Conservation (phyloP, 495 filamentous ascomycete species). For the Friedmanniomyces simplex region DNA sequence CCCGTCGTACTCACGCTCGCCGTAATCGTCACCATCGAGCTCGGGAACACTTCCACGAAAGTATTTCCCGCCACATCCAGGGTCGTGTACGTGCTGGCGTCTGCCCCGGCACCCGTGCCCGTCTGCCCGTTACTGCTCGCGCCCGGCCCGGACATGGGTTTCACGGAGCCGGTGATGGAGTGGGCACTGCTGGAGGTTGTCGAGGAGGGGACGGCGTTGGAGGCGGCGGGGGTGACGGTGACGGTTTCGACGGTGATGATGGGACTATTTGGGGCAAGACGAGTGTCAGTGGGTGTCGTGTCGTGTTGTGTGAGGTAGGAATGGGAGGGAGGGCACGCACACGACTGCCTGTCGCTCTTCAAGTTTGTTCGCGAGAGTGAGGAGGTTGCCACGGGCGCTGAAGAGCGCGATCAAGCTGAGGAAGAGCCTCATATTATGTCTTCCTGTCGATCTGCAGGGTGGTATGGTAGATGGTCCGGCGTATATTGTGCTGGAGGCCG, state of each 20-base stretch:
- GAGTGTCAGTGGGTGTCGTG: too few species aligned
- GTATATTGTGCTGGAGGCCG: too few species aligned
- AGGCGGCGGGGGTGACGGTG: neutral
- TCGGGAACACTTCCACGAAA: slow-evolving; percentile 1
- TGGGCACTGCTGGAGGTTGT: neutral
- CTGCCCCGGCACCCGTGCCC: neutral
- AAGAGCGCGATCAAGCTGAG: neutral
- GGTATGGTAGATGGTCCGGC: neutral
- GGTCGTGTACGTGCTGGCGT: neutral
- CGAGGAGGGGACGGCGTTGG: neutral
- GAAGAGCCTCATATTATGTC: neutral
- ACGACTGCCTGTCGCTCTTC: neutral
- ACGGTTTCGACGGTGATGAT: slow-evolving; percentile 4
- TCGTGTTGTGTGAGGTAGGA: too few species aligned
- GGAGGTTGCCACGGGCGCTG: neutral
- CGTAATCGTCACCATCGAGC: neutral
- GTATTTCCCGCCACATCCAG: neutral
- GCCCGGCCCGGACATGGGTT: slow-evolving; percentile 1
- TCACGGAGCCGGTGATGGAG: neutral
- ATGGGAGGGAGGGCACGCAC: neutral
- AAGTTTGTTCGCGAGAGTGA: neutral
- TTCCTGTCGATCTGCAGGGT: neutral
- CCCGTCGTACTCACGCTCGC: neutral
- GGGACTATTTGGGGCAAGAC: neutral
- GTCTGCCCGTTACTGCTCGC: slow-evolving; percentile 8